These are phyloP conservation scores for Petasospora fabianii DNA, from an alignment of 1,139 yeast genomes.

Conservation along the genomic window DNA sequence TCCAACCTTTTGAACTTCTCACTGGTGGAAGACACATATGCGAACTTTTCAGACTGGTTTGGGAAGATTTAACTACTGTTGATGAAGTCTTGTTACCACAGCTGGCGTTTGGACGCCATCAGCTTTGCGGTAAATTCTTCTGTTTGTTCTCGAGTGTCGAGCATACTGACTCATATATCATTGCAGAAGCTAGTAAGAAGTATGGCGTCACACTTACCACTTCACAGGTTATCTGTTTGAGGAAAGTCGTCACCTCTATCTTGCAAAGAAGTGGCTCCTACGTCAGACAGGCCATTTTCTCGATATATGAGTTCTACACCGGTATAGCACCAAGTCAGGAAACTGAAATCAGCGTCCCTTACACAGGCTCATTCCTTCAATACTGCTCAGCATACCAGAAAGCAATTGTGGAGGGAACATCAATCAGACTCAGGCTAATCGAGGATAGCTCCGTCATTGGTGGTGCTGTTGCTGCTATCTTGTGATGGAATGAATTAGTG, in stretches of 20 bases:
- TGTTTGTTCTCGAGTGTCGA: slow-evolving; percentile 9
- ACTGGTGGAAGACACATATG: slow-evolving; percentile 22
- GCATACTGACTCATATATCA: too few relatives aligned
- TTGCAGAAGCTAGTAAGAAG: too few relatives aligned
- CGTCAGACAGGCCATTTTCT: slow-evolving; percentile 24
- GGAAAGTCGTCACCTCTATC: slow-evolving; percentile 17
- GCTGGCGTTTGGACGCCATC: not conserved
- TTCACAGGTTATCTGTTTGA: slow-evolving; percentile 5
- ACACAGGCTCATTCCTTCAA: slow-evolving; percentile 32
- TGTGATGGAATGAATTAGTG: too few relatives aligned
- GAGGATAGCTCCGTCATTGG: slow-evolving; percentile 14
- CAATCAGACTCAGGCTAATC: slow-evolving; percentile 7
- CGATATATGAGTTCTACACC: slow-evolving; percentile 21
- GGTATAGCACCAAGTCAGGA: not conserved
- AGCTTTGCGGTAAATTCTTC: slow-evolving; percentile 12
- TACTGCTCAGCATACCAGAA: slow-evolving; percentile 26
- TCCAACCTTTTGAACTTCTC: slow-evolving; percentile 25
- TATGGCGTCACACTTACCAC: not conserved
- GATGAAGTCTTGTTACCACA: slow-evolving; percentile 1
- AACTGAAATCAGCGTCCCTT: slow-evolving; percentile 24
- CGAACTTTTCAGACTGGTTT: slow-evolving; percentile 20
- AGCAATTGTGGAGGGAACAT: slow-evolving; percentile 17
- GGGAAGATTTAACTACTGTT: slow-evolving; percentile 6
- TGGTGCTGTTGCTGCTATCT: slow-evolving; percentile 12
- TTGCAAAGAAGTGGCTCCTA: slow-evolving; percentile 24